Base-by-base conservation (phyloP, 345 rosid species). In the Syzygium grande region DNA sequence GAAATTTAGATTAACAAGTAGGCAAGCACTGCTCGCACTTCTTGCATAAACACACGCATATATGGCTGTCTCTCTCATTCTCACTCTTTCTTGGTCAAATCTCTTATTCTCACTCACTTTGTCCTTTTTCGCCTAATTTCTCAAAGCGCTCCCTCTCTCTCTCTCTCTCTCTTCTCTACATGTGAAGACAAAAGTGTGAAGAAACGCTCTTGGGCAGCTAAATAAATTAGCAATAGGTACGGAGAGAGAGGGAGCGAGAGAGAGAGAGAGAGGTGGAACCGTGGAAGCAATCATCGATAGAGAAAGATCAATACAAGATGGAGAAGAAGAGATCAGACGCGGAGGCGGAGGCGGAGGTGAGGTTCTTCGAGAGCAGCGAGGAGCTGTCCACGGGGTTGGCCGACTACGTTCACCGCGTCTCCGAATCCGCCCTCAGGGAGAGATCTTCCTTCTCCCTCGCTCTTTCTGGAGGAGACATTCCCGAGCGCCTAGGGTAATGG, bases 371-470 rank as follows among this genome's bases (percentile, higher is more conserved):
- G 55, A 88, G 86, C 87, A 77, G 86, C 46, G 90, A 90, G 84
- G 92, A 89, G 84, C 59, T 90, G 49, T 78, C 85, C 38, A 55
- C 86, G 10, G 87, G 88, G 14, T 77, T 90, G 23, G 92, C 87
- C 34, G 92, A 90, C 46, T 90, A 89, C 22, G 85, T 89, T 52
- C 79, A 84, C 53, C 84, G 86, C 55, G 56, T 89, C 83, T 90
- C 92, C 4, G 90, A 90, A 49, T 61, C 89, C 43, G 89, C 88
- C n/a, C 52, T 87, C 11, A 86, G 88, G 52, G 90, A 89, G 55
- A 90, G 89, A 73, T 90, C 92, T 27, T 87, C 88, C 84, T 92
- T 92, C n/a, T 89, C 94, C 25, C 87, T 92, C 59, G 93, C 90
- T 73, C 86, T 92, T 11, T 92, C 94, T 3, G 93, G 93, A 1